phyloP scores from a whole-genome alignment of 345 rosid species.

The Isatis tinctoria region DNA sequence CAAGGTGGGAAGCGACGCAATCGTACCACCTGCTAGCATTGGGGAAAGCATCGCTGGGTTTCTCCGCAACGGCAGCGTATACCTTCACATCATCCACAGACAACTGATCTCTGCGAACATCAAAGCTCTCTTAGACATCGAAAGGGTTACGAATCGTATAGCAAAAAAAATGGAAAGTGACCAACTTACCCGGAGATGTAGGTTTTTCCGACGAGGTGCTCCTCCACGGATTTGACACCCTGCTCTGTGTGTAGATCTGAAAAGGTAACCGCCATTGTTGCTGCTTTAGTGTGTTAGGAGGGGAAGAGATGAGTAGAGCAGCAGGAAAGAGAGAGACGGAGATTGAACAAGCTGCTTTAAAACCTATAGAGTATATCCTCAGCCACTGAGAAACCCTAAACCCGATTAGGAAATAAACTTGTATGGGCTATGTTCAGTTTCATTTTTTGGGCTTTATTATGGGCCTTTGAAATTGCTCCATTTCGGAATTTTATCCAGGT shows the following conservation, averaged over 20 bases:
- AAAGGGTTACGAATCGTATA: not conserved
- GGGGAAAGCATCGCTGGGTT: constrained; percentile 62
- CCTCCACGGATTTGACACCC: constrained; percentile 78
- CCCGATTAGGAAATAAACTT: not conserved
- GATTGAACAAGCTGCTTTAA: constrained; percentile 8
- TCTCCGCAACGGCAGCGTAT: constrained; percentile 59
- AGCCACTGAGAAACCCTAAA: constrained; percentile 17
- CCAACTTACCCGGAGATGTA: constrained; percentile 67
- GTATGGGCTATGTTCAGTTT: not conserved
- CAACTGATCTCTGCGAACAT: constrained; percentile 37
- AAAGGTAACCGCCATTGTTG: constrained; percentile 68
- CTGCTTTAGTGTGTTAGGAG: not conserved
- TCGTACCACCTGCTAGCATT: constrained; percentile 82
- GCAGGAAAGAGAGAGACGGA: not conserved
- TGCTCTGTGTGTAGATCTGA: constrained; percentile 82
- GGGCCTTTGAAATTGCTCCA: not conserved
- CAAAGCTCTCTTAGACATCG: not conserved
- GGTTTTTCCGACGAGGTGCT: constrained; percentile 63
- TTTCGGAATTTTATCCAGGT: too few species aligned
- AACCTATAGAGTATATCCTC: constrained; percentile 6
- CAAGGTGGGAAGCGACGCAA: constrained; percentile 55
- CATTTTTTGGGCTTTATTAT: not conserved
- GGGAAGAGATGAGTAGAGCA: not conserved
- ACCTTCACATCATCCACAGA: constrained; percentile 80
- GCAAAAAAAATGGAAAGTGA: not conserved